phyloP scores from a whole-genome alignment of 352 stramenopile genomes.

The Pythium rishiriense region DNA sequence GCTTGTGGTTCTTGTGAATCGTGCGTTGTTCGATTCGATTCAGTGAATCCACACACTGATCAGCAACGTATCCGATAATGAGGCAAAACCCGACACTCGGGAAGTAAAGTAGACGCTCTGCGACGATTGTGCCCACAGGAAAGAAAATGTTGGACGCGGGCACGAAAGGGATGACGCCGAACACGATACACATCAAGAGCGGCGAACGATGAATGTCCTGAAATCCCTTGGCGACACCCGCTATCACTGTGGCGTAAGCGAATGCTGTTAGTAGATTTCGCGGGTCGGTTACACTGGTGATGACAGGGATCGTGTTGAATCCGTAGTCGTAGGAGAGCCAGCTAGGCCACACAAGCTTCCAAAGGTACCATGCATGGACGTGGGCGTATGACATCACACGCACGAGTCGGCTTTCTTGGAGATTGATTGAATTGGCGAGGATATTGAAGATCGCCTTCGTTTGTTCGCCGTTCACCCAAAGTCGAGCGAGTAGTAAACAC shows the following conservation, averaged over 20 bases:
- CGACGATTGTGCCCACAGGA: slow-evolving; percentile 89
- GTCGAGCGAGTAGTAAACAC: slow-evolving; percentile 23
- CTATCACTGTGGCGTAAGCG: slow-evolving; percentile 56
- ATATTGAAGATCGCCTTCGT: slow-evolving; percentile 77
- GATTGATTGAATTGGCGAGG: slow-evolving; percentile 86
- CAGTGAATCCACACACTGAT: slow-evolving; percentile 29
- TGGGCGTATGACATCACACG: slow-evolving; percentile 81
- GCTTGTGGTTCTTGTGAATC: neutral
- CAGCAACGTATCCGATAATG: slow-evolving; percentile 43
- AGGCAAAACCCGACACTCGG: slow-evolving; percentile 87
- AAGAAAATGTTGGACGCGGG: slow-evolving; percentile 92
- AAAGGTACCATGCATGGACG: slow-evolving; percentile 87
- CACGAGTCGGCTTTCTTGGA: slow-evolving; percentile 36
- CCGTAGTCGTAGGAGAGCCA: slow-evolving; percentile 91
- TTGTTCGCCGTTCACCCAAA: slow-evolving; percentile 73
- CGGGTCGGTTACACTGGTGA: slow-evolving; percentile 49
- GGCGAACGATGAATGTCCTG: slow-evolving; percentile 28
- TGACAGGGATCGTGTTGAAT: slow-evolving; percentile 81
- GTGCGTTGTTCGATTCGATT: slow-evolving; percentile 5
- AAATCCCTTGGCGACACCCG: slow-evolving; percentile 28
- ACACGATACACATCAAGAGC: slow-evolving; percentile 57
- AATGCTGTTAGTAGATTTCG: slow-evolving; percentile 61
- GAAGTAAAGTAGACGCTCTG: slow-evolving; percentile 91
- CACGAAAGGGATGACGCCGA: slow-evolving; percentile 87
- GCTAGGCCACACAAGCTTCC: slow-evolving; percentile 87